Evolutionary conservation across 176 grass and related monocot species (phyloP).

Genomic region (Oryza australiensis): DNA sequence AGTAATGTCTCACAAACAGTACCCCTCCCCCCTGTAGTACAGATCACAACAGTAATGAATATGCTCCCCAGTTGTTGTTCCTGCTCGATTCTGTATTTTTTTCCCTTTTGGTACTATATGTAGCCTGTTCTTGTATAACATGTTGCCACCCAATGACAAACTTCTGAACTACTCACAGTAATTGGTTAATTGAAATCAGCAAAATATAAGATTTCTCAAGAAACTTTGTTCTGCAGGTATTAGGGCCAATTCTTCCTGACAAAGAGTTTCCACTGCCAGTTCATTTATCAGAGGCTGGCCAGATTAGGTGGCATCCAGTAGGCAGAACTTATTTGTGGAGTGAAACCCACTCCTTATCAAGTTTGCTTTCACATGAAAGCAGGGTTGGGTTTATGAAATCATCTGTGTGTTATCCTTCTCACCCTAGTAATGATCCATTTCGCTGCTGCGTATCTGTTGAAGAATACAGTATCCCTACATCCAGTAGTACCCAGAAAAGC

Average conservation of each 20-base stretch:
- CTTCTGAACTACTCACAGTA: constrained; percentile 9
- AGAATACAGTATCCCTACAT: constrained; percentile 67
- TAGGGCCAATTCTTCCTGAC: constrained; percentile 81
- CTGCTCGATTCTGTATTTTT: constrained; percentile 12
- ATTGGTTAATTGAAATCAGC: constrained; percentile 13
- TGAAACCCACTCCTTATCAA: constrained; percentile 76
- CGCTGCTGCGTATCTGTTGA: constrained; percentile 93
- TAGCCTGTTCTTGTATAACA: constrained; percentile 7
- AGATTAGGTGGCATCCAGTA: constrained; percentile 95
- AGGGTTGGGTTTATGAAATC: constrained; percentile 91
- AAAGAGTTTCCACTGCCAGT: constrained; percentile 88
- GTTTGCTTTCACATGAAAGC: constrained; percentile 84
- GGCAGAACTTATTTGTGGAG: constrained; percentile 86
- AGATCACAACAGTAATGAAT: neutral
- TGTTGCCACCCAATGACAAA: neutral
- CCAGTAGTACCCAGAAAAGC: constrained; percentile 40
- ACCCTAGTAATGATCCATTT: constrained; percentile 90
- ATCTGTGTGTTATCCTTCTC: constrained; percentile 94
- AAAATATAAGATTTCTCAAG: constrained; percentile 35
- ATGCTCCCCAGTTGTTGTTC: neutral
- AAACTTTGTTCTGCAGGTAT: constrained; percentile 59
- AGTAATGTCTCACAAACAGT: neutral
- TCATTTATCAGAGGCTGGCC: constrained; percentile 91
- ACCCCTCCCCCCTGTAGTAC: neutral
- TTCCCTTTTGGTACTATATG: neutral